Base-by-base conservation (phyloP, 768 basidiomycete genomes). In the Porphyrellus cyaneotinctus region DNA sequence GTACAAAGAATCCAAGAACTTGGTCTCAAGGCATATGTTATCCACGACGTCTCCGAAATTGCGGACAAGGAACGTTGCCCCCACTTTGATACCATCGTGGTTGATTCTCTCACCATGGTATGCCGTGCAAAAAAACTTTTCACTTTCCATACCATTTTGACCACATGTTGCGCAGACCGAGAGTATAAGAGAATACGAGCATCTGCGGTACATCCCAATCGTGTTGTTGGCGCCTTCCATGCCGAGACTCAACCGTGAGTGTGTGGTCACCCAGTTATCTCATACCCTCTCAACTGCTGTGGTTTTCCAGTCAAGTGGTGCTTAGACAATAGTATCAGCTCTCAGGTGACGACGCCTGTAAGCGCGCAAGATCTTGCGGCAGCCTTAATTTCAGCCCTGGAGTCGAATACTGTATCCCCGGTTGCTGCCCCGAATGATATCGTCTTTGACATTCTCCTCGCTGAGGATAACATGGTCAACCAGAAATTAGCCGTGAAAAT, bases 401-500 rank as follows among this genome's bases (percentile, higher is more conserved):
- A 98, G 68, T 90, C 90, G 41, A 95, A 94, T 72, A 94, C 94
- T 20, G 88, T 94, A 58, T 89, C 87, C 55, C 89, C 91, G 0
- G 88, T 91, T 10, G 83, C 88, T 11, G 85, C 85, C 2, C 87
- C 89, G 22, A 95, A 86, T 66, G 91, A 95, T 60, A 79, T 90
- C 23, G 79, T 85, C 4, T 93, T 92, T 71, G 91, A 92, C 67
- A 95, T 99, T 59, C 79, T 99, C 26, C 81, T 99, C 15, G 97
- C 97, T 0, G 97, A 99, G 68, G 97, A 98, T 69, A 98, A 97
- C 63, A 73, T 93, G 60, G 93, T 95, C 49, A 94, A 95, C 69
- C 92, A 95, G 76, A 95, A 95, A 69, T 74, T 98, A 10, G 97
- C 97, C 0, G 88, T 97, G 56, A 97, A 95, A 77, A 91, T 98